Base-by-base conservation (phyloP, 257 asterid genomes). In the Nicotiana undulata region DNA sequence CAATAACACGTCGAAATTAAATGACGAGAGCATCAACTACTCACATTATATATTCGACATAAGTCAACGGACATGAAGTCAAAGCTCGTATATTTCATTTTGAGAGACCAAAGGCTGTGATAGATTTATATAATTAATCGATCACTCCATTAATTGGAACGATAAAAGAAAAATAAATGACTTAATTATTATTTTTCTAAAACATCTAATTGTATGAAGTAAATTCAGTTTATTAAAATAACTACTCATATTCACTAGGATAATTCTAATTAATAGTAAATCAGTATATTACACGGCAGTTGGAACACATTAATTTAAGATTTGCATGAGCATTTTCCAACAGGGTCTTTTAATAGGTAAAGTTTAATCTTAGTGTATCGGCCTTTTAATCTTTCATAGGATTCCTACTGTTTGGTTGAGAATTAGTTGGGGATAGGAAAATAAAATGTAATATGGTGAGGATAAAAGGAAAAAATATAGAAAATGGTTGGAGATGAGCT, bases 321-420 rank as follows among this genome's bases (percentile, higher is more conserved):
- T 20, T 68, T 68, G 37, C 18, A 2, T 68, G 31, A 68, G 9
- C 17, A 37, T 13, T 70, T 44, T 6, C 77, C 34, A 44, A 46
- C 15, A 2, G 1, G 22, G 22, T 4, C 34, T 70, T 9, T 44
- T 20, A 64, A 63, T 10, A 13, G 9, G 17, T 4, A 24, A 11
- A 67, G 6, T 9, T 4, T 20, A 10, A 40, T n/a, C n/a, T 40
- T 40, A 11, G 58, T 40, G 20, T 13, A 22, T 55, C 22, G 24
- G 61, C 61, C 24, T 55, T 55, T 6, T 56, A 56, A 56, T 56
- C 11, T 56, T 18, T 66, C 91, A 82, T 87, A 63, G 89, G 91
- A 89, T 90, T 85, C 93, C 87, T 64, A 68, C 81, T 63, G 86
- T 72, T 83, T 61, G 44, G 90, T 84, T 87, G 88, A 82, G 80